A percentile compares a stretch with the other conserved stretches of the same genome.
Evolutionary conservation across 768 basidiomycete species (phyloP).

Genomic region (Tylopilus balloui): DNA sequence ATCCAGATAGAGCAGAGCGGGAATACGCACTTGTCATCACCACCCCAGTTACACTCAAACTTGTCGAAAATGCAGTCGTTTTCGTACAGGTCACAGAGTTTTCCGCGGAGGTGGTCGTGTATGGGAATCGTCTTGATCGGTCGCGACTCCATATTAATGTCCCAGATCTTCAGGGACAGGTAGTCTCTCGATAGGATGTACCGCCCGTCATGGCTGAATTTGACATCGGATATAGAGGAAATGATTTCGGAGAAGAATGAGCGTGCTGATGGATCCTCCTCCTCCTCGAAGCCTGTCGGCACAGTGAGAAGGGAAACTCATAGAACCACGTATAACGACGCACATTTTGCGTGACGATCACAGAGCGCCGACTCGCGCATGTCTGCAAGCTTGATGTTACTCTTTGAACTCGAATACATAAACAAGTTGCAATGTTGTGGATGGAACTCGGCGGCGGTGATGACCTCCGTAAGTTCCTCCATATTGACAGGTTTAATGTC

Average conservation of each 20-base stretch:
- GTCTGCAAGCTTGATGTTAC: slow-evolving; percentile 98
- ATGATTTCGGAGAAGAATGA: slow-evolving; percentile 99
- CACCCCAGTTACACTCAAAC: slow-evolving; percentile 98
- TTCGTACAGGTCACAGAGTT: slow-evolving; percentile 97
- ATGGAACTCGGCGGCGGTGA: slow-evolving; percentile 99
- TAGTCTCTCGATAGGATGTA: slow-evolving; percentile 98
- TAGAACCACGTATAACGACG: slow-evolving; percentile 28
- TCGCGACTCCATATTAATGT: slow-evolving; percentile 96
- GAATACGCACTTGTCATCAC: slow-evolving; percentile 82
- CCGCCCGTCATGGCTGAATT: slow-evolving; percentile 95
- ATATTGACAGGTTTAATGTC: slow-evolving; percentile 99
- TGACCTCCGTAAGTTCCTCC: slow-evolving; percentile 99
- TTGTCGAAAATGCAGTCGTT: slow-evolving; percentile 99
- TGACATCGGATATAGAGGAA: slow-evolving; percentile 98
- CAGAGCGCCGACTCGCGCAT: slow-evolving; percentile 98
- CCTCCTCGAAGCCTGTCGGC: slow-evolving; percentile 89
- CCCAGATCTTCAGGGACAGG: slow-evolving; percentile 98
- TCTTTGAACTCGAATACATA: slow-evolving; percentile 99
- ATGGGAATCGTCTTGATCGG: slow-evolving; percentile 98
- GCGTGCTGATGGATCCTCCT: slow-evolving; percentile 94
- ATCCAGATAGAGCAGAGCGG: slow-evolving; percentile 11
- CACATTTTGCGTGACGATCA: slow-evolving; percentile 94
- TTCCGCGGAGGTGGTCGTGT: slow-evolving; percentile 95
- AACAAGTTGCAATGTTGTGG: slow-evolving; percentile 96
- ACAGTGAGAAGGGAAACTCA: slow-evolving; percentile 9